Base-by-base conservation (phyloP, 192 early-diverging fungal species). In the Coemansia sp. region DNA sequence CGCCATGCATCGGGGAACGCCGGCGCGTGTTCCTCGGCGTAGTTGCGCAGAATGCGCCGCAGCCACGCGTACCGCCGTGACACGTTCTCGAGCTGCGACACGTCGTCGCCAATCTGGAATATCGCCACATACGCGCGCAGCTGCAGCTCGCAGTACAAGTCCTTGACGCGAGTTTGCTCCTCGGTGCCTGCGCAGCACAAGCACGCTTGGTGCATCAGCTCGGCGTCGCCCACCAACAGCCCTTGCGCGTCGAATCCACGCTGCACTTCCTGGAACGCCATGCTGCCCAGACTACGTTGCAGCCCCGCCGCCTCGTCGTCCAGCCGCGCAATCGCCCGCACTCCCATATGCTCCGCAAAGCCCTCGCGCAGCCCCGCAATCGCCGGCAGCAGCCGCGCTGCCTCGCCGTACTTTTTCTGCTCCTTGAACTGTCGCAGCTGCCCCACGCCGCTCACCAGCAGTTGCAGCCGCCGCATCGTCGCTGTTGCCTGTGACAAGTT, bases 51-150 rank as follows among this genome's bases (percentile, higher is more conserved):
- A n/a, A 90, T 76, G 19, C 95, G 84, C 59, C 95, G 92, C 29
- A 99, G 73, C 92, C 94, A 98, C 3, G 95, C 91, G 72, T 95
- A 98, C 23, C 97, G 83, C 23, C 94, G 81, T 5, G 92, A 89
- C 0, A 93, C 86, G 47, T 94, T 88, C 52, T 92, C 92, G 1
- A 98, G 70, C 27, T 88, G 88, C n/a, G 93, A 81, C 13, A 91
- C 90, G 74, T 96, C 84, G 50, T 87, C 85, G 38, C 74, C 66
- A 16, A 85, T 68, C 55, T 89, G 84, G 68, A 97, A 96, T 20
- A 96, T 87, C 7, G 76, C 84, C 3, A 87, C 68, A 63, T 99
- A 99, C 26, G 90, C 89, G 23, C 88, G 82, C 32, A 99, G 78
- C 64, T 96, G 92, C 54, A 86, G 50, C 9, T 88, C 89, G 65